A percentile compares a stretch with the other conserved stretches of the same genome.
Evolutionary conservation across 257 asterid species (phyloP).

Genomic region (Knoxia roxburghii): DNA sequence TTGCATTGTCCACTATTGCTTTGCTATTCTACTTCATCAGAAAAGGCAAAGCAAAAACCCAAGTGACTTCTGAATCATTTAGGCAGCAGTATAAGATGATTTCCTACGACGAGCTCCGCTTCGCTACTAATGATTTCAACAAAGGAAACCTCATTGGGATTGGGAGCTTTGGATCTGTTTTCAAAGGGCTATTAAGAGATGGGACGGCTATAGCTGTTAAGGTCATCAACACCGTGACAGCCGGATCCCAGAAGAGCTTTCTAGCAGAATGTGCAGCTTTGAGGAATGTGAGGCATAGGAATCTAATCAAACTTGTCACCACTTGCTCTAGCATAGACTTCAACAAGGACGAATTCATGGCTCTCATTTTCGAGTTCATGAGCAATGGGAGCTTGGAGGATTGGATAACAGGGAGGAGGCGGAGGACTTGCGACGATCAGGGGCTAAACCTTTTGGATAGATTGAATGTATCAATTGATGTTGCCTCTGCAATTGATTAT

Average conservation of each 20-base stretch:
- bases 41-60: slow-evolving; percentile 13
- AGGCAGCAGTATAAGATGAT: slow-evolving; percentile 28
- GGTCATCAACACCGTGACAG: slow-evolving; percentile 27
- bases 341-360: slow-evolving; percentile 41
- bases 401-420: slow-evolving; percentile 43
- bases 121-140: slow-evolving; percentile 42
- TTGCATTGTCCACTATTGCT: slow-evolving; percentile 18
- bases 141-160: slow-evolving; percentile 41
- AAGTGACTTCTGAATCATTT: slow-evolving; percentile 13
- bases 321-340: slow-evolving; percentile 44
- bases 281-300: slow-evolving; percentile 44
- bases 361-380: slow-evolving; percentile 48
- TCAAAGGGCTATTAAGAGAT: slow-evolving; percentile 33
- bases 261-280: slow-evolving; percentile 47
- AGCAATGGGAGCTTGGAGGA: slow-evolving; percentile 61
- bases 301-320: slow-evolving; percentile 49
- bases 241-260: slow-evolving; percentile 34
- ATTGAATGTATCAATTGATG: slow-evolving; percentile 32
- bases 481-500: slow-evolving; percentile 48
- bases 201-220: slow-evolving; percentile 44
- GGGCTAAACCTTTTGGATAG: slow-evolving; percentile 29
- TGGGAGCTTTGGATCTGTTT: slow-evolving; percentile 55
- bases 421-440: slow-evolving; percentile 22
- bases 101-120: slow-evolving; percentile 43
- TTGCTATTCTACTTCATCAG: slow-evolving; percentile 22